phyloP scores from a whole-genome alignment of 2,329 filamentous ascomycete species.

The Verticillium nonalfalfae region DNA sequence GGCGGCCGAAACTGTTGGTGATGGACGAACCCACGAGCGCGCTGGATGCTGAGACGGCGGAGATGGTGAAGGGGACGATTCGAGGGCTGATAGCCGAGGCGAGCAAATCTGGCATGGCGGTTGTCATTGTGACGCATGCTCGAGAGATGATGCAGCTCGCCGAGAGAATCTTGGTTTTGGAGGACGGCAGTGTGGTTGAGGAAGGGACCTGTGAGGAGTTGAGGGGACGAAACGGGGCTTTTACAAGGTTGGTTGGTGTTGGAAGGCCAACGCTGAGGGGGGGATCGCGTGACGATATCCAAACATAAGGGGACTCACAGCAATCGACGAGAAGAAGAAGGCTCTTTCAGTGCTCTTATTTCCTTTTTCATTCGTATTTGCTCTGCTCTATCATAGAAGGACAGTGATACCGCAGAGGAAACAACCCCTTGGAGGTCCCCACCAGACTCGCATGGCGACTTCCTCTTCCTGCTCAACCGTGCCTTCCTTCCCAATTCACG shows the following conservation, averaged over 20 bases:
- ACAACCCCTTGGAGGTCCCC: neutral
- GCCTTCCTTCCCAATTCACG: neutral
- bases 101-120: slow-evolving; percentile 44
- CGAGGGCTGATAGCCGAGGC: slow-evolving; percentile 35
- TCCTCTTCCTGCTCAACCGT: neutral
- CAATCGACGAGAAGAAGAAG: neutral
- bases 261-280: slow-evolving; percentile 12
- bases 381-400: too few relatives aligned
- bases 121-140: slow-evolving; percentile 78
- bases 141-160: slow-evolving; percentile 82
- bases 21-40: slow-evolving; percentile 84
- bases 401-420: neutral
- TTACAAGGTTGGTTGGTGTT: slow-evolving; percentile 38
- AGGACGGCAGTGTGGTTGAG: slow-evolving; percentile 61
- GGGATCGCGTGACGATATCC: neutral
- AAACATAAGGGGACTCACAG: neutral
- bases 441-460: neutral
- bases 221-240: slow-evolving; percentile 32
- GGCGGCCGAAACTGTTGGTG: slow-evolving; percentile 65
- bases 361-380: too few relatives aligned
- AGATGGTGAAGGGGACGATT: slow-evolving; percentile 58
- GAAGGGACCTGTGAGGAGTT: slow-evolving; percentile 61
- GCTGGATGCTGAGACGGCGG: slow-evolving; percentile 64
- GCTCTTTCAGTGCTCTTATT: too few relatives aligned
- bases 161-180: slow-evolving; percentile 65